A percentile compares a stretch with the other conserved stretches of the same genome.
phyloP scores from a whole-genome alignment of 495 filamentous ascomycete genomes.

The Terfezia boudieri region DNA sequence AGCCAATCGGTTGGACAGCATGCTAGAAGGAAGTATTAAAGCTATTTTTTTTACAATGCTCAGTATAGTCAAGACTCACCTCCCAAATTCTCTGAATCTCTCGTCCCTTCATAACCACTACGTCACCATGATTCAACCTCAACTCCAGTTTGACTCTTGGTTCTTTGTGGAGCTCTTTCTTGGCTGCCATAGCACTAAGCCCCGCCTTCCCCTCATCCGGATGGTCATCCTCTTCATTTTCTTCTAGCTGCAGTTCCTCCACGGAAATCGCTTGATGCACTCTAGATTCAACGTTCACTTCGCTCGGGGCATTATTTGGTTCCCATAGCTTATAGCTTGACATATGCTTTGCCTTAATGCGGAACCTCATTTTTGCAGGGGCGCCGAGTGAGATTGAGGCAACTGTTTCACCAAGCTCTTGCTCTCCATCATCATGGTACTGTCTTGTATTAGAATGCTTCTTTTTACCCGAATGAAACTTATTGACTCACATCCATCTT shows the following conservation, averaged over 20 bases:
- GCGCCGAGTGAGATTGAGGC: constrained; percentile 54
- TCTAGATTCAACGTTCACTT: constrained; percentile 9
- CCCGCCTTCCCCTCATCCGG: constrained; percentile 12
- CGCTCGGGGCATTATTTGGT: constrained; percentile 2
- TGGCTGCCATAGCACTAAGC: constrained; percentile 4
- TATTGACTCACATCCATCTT: constrained; percentile 39
- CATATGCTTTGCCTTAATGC: constrained; percentile 38
- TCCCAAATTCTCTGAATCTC: constrained; percentile 51
- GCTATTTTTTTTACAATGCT: background rate
- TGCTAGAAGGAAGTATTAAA: constrained; percentile 13
- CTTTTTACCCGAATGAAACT: background rate
- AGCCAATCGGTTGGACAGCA: constrained; percentile 9
- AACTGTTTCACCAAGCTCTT: constrained; percentile 48
- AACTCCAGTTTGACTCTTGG: constrained; percentile 9
- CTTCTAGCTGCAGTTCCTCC: constrained; percentile 18
- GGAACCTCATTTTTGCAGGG: constrained; percentile 42
- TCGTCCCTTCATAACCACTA: constrained; percentile 61
- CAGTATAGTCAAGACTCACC: constrained; percentile 23
- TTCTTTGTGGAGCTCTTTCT: background rate
- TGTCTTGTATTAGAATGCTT: constrained; percentile 16
- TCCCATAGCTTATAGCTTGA: constrained; percentile 16
- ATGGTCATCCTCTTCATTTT: constrained; percentile 10
- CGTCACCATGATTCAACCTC: constrained; percentile 49
- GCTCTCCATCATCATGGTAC: constrained; percentile 76
- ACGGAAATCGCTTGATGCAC: constrained; percentile 19